phyloP scores from a whole-genome alignment of 495 filamentous ascomycete genomes.

The Trichodelitschia bisporula region DNA sequence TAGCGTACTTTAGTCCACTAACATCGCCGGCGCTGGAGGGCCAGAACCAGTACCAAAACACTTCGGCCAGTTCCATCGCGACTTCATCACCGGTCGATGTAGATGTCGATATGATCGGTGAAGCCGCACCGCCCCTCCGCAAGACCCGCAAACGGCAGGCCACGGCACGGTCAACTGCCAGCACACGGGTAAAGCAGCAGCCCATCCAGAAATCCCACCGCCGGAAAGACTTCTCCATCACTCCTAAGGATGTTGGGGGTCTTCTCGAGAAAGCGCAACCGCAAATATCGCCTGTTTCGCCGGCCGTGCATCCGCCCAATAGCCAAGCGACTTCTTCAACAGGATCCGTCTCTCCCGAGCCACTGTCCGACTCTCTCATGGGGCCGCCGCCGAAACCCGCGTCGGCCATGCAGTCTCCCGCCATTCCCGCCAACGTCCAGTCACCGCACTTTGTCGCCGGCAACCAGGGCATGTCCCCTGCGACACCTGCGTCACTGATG shows the following conservation, averaged over 20 bases:
- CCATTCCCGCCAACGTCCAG: slow-evolving; percentile 14
- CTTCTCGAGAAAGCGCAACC: slow-evolving; percentile 13
- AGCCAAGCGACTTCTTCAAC: slow-evolving; percentile 1
- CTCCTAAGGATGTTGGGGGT: slow-evolving; percentile 12
- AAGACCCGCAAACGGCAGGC: too few species aligned
- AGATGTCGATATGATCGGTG: slow-evolving; percentile 11
- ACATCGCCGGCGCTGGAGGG: slow-evolving; percentile 79
- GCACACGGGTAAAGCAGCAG: slow-evolving; percentile 34
- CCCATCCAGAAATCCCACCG: slow-evolving; percentile 60
- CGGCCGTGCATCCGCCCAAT: slow-evolving; percentile 3
- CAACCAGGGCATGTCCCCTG: slow-evolving; percentile 6
- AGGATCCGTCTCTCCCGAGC: slow-evolving; percentile 41
- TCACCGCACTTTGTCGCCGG: neutral
- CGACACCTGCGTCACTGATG: slow-evolving; percentile 17
- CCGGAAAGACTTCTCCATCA: slow-evolving; percentile 20
- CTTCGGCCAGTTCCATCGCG: slow-evolving; percentile 1
- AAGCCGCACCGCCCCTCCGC: too few species aligned
- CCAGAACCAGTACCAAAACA: slow-evolving; percentile 4
- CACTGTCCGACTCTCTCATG: slow-evolving; percentile 44
- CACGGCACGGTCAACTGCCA: slow-evolving; percentile 9
- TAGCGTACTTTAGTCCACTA: slow-evolving; percentile 80
- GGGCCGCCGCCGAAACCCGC: slow-evolving; percentile 35
- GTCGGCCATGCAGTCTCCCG: slow-evolving; percentile 27
- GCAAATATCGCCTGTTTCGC: slow-evolving; percentile 5
- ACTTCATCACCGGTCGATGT: slow-evolving; percentile 10